These are phyloP conservation scores for Lentinula guzmanii DNA, from an alignment of 768 basidiomycete species.

Conservation along the genomic window DNA sequence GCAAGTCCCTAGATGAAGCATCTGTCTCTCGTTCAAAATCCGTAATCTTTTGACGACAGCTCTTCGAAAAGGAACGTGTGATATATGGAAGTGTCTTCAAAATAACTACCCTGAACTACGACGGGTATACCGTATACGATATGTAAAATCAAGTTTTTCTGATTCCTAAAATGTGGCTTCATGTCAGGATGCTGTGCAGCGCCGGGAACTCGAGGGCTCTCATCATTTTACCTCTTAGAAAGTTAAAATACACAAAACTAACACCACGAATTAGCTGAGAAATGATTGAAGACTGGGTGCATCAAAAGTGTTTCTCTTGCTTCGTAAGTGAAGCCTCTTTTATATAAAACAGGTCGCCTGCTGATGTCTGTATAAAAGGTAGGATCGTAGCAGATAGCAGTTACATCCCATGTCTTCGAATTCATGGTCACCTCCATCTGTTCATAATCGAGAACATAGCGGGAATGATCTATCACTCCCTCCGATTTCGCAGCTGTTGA, in stretches of 20 bases:
- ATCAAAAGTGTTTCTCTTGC: neutral
- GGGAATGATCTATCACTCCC: neutral
- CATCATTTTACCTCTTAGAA: neutral
- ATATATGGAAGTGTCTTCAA: neutral
- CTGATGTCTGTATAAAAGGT: neutral
- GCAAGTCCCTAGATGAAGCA: no score
- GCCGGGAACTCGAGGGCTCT: neutral
- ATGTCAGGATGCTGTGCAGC: neutral
- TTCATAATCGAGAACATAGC: neutral
- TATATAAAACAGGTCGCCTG: neutral
- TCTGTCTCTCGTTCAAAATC: no score
- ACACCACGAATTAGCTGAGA: neutral
- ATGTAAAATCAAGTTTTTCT: neutral
- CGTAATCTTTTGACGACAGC: no score
- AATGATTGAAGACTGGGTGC: neutral
- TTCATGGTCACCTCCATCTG: neutral
- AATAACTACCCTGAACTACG: neutral
- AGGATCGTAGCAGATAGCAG: neutral
- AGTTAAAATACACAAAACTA: neutral
- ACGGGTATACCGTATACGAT: neutral
- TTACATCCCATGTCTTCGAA: neutral
- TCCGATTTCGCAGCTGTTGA: neutral
- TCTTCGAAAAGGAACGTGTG: no score
- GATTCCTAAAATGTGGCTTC: neutral
- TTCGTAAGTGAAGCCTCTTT: neutral